Evolutionary conservation across 2,329 filamentous ascomycete genomes (phyloP), one percentile per base, ranked within the genome.

Genomic region (Colletotrichum tamarilloi): DNA sequence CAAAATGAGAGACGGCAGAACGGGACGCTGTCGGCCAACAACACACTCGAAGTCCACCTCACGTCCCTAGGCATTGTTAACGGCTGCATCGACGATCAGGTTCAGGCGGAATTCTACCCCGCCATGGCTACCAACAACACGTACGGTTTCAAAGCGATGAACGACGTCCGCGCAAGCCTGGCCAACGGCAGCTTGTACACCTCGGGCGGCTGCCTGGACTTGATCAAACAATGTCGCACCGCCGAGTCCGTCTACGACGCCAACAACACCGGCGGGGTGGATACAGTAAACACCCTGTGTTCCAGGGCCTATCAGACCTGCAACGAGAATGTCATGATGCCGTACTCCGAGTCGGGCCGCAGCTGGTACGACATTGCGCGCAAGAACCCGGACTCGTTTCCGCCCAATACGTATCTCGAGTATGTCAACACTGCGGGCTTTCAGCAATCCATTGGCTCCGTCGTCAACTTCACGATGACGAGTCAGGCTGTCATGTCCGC

Each of bases 41-140:
- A 82, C 46, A 91, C 89, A 2, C 81, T 92, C 12, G 86, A 90
- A 35, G 89, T 93, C 62, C 87, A 88, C 67, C 84, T 95, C 9
- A 84, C 84, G 16, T 89, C 92, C 0, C 81, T 95, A 0, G 92
- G 92, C 26, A 92, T 95, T 71, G 84, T 94, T 71, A 94, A 95
- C 79, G 93, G 92, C 14, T 90, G 92, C 75, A 84, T 95, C 46
- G 93, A 95, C 77, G 86, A 89, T 76, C 79, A 90, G 35, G 85
- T 91, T 1, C 91, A 94, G 81, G 84, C 85, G 4, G 87, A 88
- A 3, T 89, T 82, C 76, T 91, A 89, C 75, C 86, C 90, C 1
- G 78, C 81, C 8, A 92, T 92, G 79, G 88, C 89, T 11, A 85
- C 86, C 70, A 66, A 73, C 78, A 94, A 93, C 78, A 90, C 91